These are phyloP conservation scores for Oropetium thomaeum DNA, from an alignment of 176 grass and related monocot species.

Conservation along the genomic window DNA sequence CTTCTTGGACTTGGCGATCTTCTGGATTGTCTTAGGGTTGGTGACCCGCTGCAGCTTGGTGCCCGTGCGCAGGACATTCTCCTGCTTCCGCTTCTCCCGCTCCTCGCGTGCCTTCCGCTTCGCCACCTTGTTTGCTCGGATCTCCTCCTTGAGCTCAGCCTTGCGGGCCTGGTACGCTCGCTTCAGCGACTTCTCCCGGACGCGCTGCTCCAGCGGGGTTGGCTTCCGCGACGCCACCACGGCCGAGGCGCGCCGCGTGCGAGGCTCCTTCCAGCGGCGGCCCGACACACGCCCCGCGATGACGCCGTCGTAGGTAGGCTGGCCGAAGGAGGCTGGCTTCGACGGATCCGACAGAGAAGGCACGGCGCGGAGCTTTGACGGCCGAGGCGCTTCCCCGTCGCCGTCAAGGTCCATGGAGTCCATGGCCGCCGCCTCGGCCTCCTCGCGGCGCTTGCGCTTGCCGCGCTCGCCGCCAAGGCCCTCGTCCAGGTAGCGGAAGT, in stretches of 20 bases:
- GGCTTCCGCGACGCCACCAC: constrained; percentile 52
- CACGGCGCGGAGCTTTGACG: constrained; percentile 66
- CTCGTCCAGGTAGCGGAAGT: constrained; percentile 94
- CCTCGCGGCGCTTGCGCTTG: constrained; percentile 69
- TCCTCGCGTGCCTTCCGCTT: constrained; percentile 80
- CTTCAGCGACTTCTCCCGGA: constrained; percentile 78
- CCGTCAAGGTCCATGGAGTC: constrained; percentile 72
- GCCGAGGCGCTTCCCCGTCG: constrained; percentile 33
- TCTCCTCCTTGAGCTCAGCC: constrained; percentile 89
- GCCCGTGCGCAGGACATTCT: constrained; percentile 76
- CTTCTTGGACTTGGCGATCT: constrained; percentile 91
- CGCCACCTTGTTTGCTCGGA: constrained; percentile 71
- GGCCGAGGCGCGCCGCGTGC: constrained; percentile 68
- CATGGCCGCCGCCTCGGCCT: constrained; percentile 5
- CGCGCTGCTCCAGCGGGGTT: constrained; percentile 65
- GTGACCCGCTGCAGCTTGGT: constrained; percentile 84
- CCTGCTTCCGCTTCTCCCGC: constrained; percentile 89
- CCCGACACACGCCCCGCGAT: constrained; percentile 81
- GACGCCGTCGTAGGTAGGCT: constrained; percentile 84
- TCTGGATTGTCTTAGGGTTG: constrained; percentile 95
- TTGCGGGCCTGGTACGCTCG: constrained; percentile 70
- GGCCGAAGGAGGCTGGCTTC: constrained; percentile 69
- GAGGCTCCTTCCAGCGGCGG: constrained; percentile 81
- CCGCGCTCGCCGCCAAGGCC: constrained; percentile 77
- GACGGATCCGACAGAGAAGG: constrained; percentile 72